A percentile compares a stretch with the other conserved stretches of the same genome.
These are phyloP conservation scores for Tuber aestivum DNA, from an alignment of 495 filamentous ascomycete genomes.

Conservation along the genomic window DNA sequence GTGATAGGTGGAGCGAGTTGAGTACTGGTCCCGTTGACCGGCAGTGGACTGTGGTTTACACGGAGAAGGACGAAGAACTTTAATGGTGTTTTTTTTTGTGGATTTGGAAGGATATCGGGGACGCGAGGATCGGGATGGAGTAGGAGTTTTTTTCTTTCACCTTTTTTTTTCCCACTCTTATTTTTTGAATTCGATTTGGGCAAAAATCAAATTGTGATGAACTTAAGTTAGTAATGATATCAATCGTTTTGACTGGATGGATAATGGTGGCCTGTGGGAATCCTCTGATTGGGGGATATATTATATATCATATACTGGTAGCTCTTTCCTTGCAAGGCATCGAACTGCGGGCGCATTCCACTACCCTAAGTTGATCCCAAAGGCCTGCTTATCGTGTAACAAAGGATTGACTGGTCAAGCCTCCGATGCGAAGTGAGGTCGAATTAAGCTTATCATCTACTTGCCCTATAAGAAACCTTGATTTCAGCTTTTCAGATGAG, in stretches of 20 bases:
- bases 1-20: slow-evolving; percentile 40
- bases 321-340: not conserved
- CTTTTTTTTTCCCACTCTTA: not conserved
- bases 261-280: not conserved
- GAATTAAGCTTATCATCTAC: not conserved
- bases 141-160: not conserved
- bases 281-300: not conserved
- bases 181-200: not conserved
- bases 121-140: not conserved
- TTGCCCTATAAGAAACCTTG: not conserved
- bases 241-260: not conserved
- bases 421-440: not conserved
- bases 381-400: not conserved
- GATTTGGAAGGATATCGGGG: not conserved
- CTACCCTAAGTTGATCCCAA: not conserved
- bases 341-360: not conserved
- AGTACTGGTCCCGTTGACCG: slow-evolving; percentile 40
- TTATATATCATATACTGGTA: too few relatives aligned
- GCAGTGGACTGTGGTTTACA: slow-evolving; percentile 41
- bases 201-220: not conserved
- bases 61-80: slow-evolving; percentile 34
- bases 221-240: not conserved
- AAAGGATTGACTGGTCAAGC: not conserved
- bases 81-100: not conserved
- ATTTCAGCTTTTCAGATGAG: not conserved